These are phyloP conservation scores for Populus nigra DNA, from an alignment of 345 rosid genomes.

Conservation along the genomic window DNA sequence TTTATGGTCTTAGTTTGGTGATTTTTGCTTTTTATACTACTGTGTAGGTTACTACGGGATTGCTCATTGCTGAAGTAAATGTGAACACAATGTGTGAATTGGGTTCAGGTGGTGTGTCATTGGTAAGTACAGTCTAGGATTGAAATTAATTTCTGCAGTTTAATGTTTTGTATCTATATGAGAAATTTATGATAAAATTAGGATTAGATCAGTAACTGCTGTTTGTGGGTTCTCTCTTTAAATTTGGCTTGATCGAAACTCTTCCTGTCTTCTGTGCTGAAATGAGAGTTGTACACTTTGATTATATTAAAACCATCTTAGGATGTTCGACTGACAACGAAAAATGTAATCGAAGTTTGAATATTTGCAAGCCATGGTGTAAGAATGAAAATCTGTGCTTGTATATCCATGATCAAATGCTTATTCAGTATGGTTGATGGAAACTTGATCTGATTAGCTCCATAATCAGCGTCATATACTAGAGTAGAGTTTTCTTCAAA, in stretches of 20 bases:
- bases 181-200: not conserved
- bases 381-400: not conserved
- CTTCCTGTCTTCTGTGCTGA: not conserved
- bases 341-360: not conserved
- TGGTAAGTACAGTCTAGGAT: conserved; percentile 38
- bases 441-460: not conserved
- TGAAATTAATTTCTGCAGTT: not conserved
- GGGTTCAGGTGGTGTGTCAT: conserved; percentile 91
- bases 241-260: not conserved
- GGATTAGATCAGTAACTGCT: not conserved
- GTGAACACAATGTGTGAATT: conserved; percentile 86
- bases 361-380: not conserved
- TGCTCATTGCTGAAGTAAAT: conserved; percentile 89
- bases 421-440: not conserved
- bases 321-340: not conserved
- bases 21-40: not conserved
- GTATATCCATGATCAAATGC: not conserved
- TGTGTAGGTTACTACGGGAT: conserved; percentile 75
- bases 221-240: not conserved
- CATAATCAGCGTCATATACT: not conserved
- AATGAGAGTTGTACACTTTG: not conserved
- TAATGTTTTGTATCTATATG: not conserved
- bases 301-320: not conserved
- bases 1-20: not conserved
- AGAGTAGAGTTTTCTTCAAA: not conserved